These are phyloP conservation scores for Leucosporidium yakuticum DNA, from an alignment of 768 basidiomycete genomes.

Conservation along the genomic window DNA sequence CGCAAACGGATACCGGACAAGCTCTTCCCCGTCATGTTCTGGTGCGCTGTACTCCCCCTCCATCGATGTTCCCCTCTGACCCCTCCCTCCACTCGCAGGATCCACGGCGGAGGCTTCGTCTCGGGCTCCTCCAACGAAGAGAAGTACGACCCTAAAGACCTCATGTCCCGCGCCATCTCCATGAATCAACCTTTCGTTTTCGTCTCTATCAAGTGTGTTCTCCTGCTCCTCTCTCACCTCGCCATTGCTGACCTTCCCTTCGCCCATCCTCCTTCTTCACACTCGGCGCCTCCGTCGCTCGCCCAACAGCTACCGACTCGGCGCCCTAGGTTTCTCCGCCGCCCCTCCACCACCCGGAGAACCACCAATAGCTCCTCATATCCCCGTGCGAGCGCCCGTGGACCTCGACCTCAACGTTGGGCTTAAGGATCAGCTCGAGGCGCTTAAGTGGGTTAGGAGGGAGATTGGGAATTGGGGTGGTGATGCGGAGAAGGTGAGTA, in stretches of 20 bases:
- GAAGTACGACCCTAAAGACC: conserved; percentile 24
- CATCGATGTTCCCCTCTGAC: neutral
- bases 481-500: conserved; percentile 33
- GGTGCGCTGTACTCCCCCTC: conserved; percentile 7
- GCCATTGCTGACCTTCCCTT: neutral
- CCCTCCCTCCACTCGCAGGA: neutral
- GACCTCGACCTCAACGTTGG: conserved; percentile 50
- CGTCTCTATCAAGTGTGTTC: conserved; percentile 6
- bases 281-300: neutral
- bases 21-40: conserved; percentile 27
- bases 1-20: conserved; percentile 13
- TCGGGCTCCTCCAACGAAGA: conserved; percentile 16
- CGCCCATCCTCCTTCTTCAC: neutral
- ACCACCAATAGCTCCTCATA: conserved; percentile 17
- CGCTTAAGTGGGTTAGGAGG: conserved; percentile 45
- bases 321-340: conserved; percentile 27
- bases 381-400: conserved; percentile 10
- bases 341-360: conserved; percentile 18
- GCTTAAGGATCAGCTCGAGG: conserved; percentile 49
- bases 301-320: conserved; percentile 25
- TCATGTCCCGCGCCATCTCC: conserved; percentile 18
- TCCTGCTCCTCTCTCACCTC: neutral
- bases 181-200: conserved; percentile 24
- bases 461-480: conserved; percentile 47
- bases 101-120: conserved; percentile 37